Conservation (phyloP, 2,329 filamentous ascomycete genomes). For the Ophiocordyceps polyrhachis-furcata region DNA sequence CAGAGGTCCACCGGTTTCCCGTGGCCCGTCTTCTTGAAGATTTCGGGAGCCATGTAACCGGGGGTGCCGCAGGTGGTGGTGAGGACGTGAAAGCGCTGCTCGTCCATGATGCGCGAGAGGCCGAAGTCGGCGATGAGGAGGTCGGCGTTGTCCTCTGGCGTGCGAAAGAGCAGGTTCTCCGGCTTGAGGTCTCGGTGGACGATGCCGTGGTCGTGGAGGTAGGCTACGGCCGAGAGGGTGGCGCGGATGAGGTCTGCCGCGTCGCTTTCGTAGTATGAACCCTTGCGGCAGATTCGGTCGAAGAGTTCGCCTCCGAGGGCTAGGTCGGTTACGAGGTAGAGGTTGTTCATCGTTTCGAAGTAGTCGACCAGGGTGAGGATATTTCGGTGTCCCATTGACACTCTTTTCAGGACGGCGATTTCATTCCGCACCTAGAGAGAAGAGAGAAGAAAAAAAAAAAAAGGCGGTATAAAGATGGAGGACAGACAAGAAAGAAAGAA, state of each 20-base stretch:
- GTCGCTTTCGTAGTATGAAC: conserved; percentile 95
- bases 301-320: conserved; percentile 93
- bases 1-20: conserved; percentile 97
- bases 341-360: conserved; percentile 99
- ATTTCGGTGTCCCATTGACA: conserved; percentile 98
- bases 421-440: conserved; percentile 76
- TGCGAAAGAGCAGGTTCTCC: conserved; percentile 91
- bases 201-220: conserved; percentile 95
- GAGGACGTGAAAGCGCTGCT: conserved; percentile 92
- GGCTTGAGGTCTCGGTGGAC: conserved; percentile 88
- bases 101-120: conserved; percentile 92
- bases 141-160: conserved; percentile 94
- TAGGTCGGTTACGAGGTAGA: conserved; percentile 94
- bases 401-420: conserved; percentile 88
- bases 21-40: conserved; percentile 96
- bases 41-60: conserved; percentile 98
- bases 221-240: conserved; percentile 91
- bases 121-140: conserved; percentile 95
- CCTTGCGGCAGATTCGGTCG: conserved; percentile 95
- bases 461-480: neutral
- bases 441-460: too few relatives aligned
- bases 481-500: neutral
- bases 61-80: conserved; percentile 96
- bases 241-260: conserved; percentile 89
- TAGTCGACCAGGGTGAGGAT: conserved; percentile 97